phyloP scores from a whole-genome alignment of 2,329 filamentous ascomycete genomes.

The Diaporthe eres region DNA sequence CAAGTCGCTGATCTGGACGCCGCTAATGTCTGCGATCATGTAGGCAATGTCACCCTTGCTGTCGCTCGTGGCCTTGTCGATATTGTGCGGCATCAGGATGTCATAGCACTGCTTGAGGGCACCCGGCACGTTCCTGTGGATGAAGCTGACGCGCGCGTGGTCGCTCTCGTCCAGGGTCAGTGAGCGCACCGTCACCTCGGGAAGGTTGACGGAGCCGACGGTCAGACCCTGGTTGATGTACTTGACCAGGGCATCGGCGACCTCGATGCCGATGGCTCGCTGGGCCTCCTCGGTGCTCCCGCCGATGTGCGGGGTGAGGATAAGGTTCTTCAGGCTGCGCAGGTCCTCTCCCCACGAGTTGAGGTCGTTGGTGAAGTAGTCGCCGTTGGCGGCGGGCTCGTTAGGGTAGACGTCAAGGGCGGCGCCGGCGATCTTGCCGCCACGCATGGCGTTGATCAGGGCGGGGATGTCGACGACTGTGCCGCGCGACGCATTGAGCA shows the following conservation, averaged over 20 bases:
- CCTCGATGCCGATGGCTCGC: constrained; percentile 94
- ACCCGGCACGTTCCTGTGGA: constrained; percentile 96
- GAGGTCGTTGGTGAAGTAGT: constrained; percentile 89
- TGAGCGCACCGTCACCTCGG: constrained; percentile 93
- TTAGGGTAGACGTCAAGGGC: constrained; percentile 97
- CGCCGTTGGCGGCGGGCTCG: constrained; percentile 93
- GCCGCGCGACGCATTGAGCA: constrained; percentile 96
- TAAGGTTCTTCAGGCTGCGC: constrained; percentile 88
- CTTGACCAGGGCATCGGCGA: constrained; percentile 86
- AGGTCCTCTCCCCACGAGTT: constrained; percentile 91
- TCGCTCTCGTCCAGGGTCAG: constrained; percentile 90
- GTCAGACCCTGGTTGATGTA: constrained; percentile 98
- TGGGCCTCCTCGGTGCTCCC: constrained; percentile 98
- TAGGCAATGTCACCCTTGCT: constrained; percentile 96
- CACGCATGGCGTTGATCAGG: constrained; percentile 87
- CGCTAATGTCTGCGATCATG: constrained; percentile 96
- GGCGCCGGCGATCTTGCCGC: constrained; percentile 90
- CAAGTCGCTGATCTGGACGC: constrained; percentile 84
- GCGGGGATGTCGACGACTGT: constrained; percentile 95
- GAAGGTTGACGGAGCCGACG: constrained; percentile 93
- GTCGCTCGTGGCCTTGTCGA: constrained; percentile 99
- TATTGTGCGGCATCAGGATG: constrained; percentile 94
- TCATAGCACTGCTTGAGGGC: constrained; percentile 96
- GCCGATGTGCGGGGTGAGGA: constrained; percentile 96
- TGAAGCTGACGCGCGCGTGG: constrained; percentile 93